Base-by-base conservation (phyloP, 352 stramenopile genomes). In the Thalassiosira livingstoniorum region DNA sequence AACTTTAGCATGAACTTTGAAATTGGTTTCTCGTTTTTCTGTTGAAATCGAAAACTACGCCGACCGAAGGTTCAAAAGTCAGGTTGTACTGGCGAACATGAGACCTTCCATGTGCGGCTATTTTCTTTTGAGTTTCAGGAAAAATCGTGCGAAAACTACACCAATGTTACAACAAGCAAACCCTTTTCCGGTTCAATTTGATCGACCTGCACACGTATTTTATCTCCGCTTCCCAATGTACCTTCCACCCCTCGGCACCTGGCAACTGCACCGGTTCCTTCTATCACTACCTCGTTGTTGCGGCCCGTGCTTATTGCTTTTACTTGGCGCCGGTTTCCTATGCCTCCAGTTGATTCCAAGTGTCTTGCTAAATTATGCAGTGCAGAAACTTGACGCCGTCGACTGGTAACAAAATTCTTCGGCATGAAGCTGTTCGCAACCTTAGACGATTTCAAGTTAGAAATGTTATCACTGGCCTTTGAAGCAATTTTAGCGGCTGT, bases 211-310 rank as follows among this genome's bases (percentile, higher is more conserved):
- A 93, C 87, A 57, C 89, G 67, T 18, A 93, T 25, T 53, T 88
- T 83, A 55, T 89, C 57, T 67, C 89, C 89, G 29, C 75, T 60
- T 23, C 76, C 78, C 11, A 93, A 60, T 3, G 77, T 86, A 10
- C 87, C 88, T 1, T 85, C 70, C 7, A 93, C 79, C 37, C 85
- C 84, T 66, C 76, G 64, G 29, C 85, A 90, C 21, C 35, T 68
- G 25, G 78, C 88, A 27, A 74, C 74, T 13, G 74, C 78, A 64
- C 88, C 88, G 31, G 85, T 53, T 43, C 87, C 88, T 21, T 84
- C 32, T 51, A 93, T 82, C 2, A 89, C 79, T 34, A 93, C 86
- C 73, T 93, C 80, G 62, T 87, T 91, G 37, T 88, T 83, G 53
- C 72, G 73, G 51, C 89, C 89, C 27, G 85, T 89, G 51, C 85